Base-by-base conservation (phyloP, 1,284 basidiomycete genomes). In the Pseudozyma flocculosa region DNA sequence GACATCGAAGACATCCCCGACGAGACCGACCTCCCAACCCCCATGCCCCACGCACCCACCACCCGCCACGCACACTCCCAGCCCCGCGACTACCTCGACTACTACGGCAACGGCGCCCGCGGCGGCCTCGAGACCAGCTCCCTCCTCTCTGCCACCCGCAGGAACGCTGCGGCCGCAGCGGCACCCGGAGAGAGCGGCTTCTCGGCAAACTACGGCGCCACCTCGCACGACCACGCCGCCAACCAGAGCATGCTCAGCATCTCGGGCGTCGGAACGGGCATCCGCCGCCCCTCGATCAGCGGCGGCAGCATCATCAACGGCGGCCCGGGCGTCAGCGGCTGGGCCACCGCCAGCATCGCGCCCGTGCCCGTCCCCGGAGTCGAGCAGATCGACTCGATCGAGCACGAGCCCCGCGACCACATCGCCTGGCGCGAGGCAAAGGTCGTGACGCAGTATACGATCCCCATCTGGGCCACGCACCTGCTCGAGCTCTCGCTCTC, bases 401-500 rank as follows among this genome's bases (percentile, higher is more conserved):
- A 52, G 7, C 62, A 50, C 43, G 62, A 66, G 24, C 32, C 58
- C 3, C 50, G 54, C 39, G 58, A 66, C 17, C 36, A 66, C 47
- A 52, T 66, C 19, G 58, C 58, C 22, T 66, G 62, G 62, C 41
- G 68, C 34, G 70, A 72, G 38, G 54, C 60, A 0, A n/a, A 51
- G 17, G 62, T 75, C 5, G 48, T 76, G 26, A 29, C 54, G 23
- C 52, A 48, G 23, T 76, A 72, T 52, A 70, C 66, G 0, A 26
- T 73, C 9, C 73, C 74, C 18, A 69, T 75, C 43, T 73, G 69
- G 52, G 65, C 60, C 22, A 75, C 73, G 3, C 74, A 76, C 45
- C 23, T 76, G 14, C 59, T 76, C 11, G 74, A 76, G 41, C 55
- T 76, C 21, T 72, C 70, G 21, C 56, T 75, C n/a, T 74, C 70